phyloP scores from a whole-genome alignment of 495 filamentous ascomycete genomes.

The Tuber calosporum region DNA sequence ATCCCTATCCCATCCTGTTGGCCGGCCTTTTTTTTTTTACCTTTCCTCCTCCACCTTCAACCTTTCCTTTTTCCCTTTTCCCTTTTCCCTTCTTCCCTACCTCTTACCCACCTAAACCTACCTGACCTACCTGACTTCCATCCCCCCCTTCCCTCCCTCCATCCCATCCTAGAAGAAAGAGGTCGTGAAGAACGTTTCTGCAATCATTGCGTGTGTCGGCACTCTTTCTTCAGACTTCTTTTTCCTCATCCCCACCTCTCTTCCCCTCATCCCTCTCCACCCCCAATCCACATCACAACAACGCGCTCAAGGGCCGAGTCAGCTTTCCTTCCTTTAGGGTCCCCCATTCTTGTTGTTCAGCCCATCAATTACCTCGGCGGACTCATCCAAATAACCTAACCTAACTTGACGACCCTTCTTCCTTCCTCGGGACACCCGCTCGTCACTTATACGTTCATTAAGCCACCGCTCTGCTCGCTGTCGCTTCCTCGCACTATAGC shows the following conservation, averaged over 20 bases:
- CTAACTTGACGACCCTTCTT: slow-evolving; percentile 2
- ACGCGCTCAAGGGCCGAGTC: not conserved
- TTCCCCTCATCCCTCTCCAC: not conserved
- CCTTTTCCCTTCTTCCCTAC: not conserved
- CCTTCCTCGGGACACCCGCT: not conserved
- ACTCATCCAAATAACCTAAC: not conserved
- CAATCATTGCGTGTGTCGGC: not conserved
- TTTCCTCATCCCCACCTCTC: not conserved
- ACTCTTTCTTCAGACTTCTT: not conserved
- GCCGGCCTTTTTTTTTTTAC: not conserved
- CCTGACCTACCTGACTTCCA: not conserved
- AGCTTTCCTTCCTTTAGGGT: not conserved
- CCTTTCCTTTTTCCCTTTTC: not conserved
- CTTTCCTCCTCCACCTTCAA: not conserved
- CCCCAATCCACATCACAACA: slow-evolving; percentile 2
- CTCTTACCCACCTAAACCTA: not conserved
- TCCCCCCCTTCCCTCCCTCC: not conserved
- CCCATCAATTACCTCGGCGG: not conserved
- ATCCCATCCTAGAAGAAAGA: not conserved
- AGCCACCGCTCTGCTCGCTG: not conserved
- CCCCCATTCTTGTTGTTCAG: not conserved
- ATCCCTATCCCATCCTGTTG: slow-evolving; percentile 2
- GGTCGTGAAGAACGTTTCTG: not conserved
- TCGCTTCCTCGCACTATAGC: not conserved
- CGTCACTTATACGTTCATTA: slow-evolving; percentile 3